These are phyloP conservation scores for Yarrowia bubula DNA, from an alignment of 805 yeast genomes.

Conservation along the genomic window DNA sequence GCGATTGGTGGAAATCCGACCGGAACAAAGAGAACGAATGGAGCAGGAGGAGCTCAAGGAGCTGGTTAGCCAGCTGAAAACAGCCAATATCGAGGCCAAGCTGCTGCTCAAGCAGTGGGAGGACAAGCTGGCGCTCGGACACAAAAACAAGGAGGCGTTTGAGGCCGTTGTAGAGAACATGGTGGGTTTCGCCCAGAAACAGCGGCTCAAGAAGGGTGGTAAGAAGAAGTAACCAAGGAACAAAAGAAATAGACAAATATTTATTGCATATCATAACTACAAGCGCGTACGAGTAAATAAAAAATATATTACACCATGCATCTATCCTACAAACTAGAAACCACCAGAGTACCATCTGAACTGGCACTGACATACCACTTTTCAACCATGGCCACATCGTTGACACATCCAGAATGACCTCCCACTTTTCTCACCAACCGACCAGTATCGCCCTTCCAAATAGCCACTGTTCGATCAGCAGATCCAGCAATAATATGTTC, in stretches of 20 bases:
- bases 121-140: slow-evolving; percentile 48
- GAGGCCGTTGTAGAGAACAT: slow-evolving; percentile 86
- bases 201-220: slow-evolving; percentile 43
- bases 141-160: slow-evolving; percentile 68
- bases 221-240: neutral
- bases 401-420: slow-evolving; percentile 63
- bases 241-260: neutral
- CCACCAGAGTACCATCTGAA: slow-evolving; percentile 54
- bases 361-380: slow-evolving; percentile 50
- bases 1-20: slow-evolving; percentile 39
- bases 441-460: slow-evolving; percentile 60
- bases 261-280: neutral
- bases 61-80: slow-evolving; percentile 41
- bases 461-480: slow-evolving; percentile 54
- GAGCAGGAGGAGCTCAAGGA: slow-evolving; percentile 41
- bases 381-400: slow-evolving; percentile 52
- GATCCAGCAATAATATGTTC: slow-evolving; percentile 55
- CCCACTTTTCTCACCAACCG: slow-evolving; percentile 48
- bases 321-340: slow-evolving; percentile 34
- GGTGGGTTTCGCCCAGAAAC: slow-evolving; percentile 84
- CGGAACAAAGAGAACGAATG: slow-evolving; percentile 42
- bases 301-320: neutral
- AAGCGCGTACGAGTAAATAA: no score
- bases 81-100: slow-evolving; percentile 38
- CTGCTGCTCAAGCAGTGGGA: slow-evolving; percentile 50